Base-by-base conservation (phyloP, 1,139 yeast species). In the Geotrichum aggregatum region DNA sequence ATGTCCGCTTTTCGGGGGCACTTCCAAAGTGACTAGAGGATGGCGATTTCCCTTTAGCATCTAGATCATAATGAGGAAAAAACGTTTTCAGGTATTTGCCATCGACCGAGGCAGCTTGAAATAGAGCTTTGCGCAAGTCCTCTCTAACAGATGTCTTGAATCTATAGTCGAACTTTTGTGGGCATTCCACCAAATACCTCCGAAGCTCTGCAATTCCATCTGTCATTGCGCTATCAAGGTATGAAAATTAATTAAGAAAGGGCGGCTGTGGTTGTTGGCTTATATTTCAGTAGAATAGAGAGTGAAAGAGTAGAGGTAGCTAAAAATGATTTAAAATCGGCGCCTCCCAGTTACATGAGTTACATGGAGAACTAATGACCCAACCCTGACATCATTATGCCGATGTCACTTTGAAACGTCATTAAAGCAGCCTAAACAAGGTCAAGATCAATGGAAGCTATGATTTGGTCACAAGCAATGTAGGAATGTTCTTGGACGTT, bases 31-130 rank as follows among this genome's bases (percentile, higher is more conserved):
- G 35, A n/a, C 35, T 45, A 30, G 31, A 18, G n/a, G 52, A 45
- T 14, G 38, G 43, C n/a, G 22, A 33, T 40, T 41, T 47, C 35
- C 26, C 50, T 44, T 45, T 47, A 21, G 33, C 49, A 24, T 54
- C 44, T 16, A 45, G 45, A 4, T 50, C 50, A 14, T 42, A 42
- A 18, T 34, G 44, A 16, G 84, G 81, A 60, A 83, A 82, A 51
- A 82, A 69, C 66, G 75, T 70, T 41, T 71, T 66, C 53, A 81
- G 63, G 64, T 73, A 77, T 47, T 70, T 64, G 31, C 86, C 87
- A 45, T 73, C 67, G 52, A 69, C 62, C 1, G 87, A 73, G 1
- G 80, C 73, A 1, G 84, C 73, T 52, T 72, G 65, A 60, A 76
- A 80, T 40, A 85, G 65, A 2, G 76, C 76, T 48, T 76, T 69